Conservation (phyloP, 75 land plant species). For the Larix kaempferi region DNA sequence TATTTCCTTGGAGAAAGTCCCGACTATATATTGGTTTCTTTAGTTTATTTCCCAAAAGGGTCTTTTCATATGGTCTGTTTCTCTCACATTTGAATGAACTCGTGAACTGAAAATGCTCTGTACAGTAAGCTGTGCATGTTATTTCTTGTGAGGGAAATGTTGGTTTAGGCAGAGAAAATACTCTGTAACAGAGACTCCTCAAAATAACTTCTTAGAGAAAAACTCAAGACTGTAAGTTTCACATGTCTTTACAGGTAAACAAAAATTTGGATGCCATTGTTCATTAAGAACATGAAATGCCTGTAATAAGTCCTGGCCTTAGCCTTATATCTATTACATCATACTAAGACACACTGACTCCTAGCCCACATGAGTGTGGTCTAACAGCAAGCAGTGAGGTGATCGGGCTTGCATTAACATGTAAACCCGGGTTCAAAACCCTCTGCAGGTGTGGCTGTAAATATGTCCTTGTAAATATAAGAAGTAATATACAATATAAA, state of each 20-base stretch:
- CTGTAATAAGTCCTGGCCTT: background rate
- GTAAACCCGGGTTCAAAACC: too few species aligned
- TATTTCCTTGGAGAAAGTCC: too few species aligned
- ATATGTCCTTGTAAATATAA: too few species aligned
- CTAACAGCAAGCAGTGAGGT: too few species aligned
- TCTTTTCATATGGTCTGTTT: background rate
- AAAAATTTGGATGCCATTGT: background rate
- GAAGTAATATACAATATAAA: too few species aligned
- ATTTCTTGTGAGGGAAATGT: background rate
- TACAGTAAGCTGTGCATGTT: background rate
- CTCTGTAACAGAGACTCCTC: background rate
- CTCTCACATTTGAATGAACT: background rate
- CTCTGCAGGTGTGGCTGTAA: too few species aligned
- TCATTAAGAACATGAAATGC: background rate
- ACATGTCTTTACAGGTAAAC: background rate
- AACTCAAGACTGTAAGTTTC: background rate
- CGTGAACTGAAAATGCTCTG: background rate
- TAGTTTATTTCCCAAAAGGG: background rate
- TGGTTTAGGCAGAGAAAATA: background rate
- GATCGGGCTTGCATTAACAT: too few species aligned
- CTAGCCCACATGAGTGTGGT: too few species aligned
- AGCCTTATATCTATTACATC: background rate
- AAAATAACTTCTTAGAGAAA: background rate
- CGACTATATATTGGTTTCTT: background rate
- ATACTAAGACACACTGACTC: background rate